A percentile compares a stretch with the other conserved stretches of the same genome.
Evolutionary conservation across 2,329 filamentous ascomycete species (phyloP).

Genomic region (Penicillium digitatum): DNA sequence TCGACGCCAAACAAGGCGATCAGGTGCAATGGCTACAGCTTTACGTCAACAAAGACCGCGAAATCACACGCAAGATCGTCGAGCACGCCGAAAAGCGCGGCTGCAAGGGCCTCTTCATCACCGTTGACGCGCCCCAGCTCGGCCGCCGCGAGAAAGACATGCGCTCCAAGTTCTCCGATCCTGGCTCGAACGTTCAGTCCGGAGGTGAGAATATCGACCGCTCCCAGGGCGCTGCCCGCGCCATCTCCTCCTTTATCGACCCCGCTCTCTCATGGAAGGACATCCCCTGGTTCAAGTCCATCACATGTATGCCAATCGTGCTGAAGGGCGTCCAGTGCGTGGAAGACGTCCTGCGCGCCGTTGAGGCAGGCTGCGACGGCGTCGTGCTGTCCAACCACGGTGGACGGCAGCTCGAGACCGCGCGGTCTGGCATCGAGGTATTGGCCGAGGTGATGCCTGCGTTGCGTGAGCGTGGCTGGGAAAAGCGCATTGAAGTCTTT

Average conservation of each 20-base stretch:
- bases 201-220: slow-evolving; percentile 69
- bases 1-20: slow-evolving; percentile 73
- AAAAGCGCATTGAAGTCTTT: slow-evolving; percentile 78
- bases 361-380: slow-evolving; percentile 75
- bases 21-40: slow-evolving; percentile 97
- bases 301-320: slow-evolving; percentile 92
- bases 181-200: slow-evolving; percentile 74
- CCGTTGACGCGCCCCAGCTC: slow-evolving; percentile 93
- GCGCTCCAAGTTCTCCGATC: slow-evolving; percentile 84
- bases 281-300: slow-evolving; percentile 83
- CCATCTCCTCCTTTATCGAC: slow-evolving; percentile 96
- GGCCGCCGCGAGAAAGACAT: slow-evolving; percentile 96
- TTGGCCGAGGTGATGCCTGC: slow-evolving; percentile 91
- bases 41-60: slow-evolving; percentile 93
- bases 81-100: slow-evolving; percentile 86
- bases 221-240: slow-evolving; percentile 85
- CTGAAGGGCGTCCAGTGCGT: slow-evolving; percentile 96
- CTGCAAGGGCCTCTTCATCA: slow-evolving; percentile 96
- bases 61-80: slow-evolving; percentile 84
- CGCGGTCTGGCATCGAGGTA: slow-evolving; percentile 82
- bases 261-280: slow-evolving; percentile 90
- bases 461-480: slow-evolving; percentile 67
- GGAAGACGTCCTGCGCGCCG: slow-evolving; percentile 87
- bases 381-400: slow-evolving; percentile 96
- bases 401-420: slow-evolving; percentile 87